Evolutionary conservation across 73 alveolate genomes (phyloP), one percentile per base, ranked within the genome.

Genomic region (Stentor coeruleus): DNA sequence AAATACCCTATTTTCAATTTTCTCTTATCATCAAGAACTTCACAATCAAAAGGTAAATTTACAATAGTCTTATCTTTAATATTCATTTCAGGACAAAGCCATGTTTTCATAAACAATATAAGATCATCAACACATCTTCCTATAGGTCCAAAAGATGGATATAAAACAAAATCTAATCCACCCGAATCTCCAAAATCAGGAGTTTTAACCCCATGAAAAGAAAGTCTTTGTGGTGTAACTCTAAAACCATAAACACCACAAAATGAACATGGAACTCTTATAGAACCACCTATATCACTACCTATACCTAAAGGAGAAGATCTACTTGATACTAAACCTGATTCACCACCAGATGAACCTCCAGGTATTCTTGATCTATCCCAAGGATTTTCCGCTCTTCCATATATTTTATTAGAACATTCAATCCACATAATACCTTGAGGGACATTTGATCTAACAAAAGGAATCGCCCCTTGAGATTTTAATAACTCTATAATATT

Each of bases 321-420:
- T 35, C 85, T 76, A 1, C 73, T 41, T 26, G 94, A 95, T 0
- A 94, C 93, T 30, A 90, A 73, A 14, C 90, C 97, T n/a, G 95
- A 93, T 26, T 88, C 95, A 28, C 98, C 98, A 11, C 98, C 98
- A 2, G 95, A 74, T n/a, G 93, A 83, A 3, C 97, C 97, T 3
- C 99, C 99, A 59, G 93, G 81, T 26, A 92, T 76, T 77, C 99
- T 91, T 3, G 59, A 42, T 38, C 80, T 55, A 59, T 93, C 90
- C 59, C 74, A 81, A 0, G 98, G 99, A 72, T 95, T 92, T 3
- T 37, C 26, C 3, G 97, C 87, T 20, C 90, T 59, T 26, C 98
- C 98, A 84, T 82, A 93, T 28, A 91, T 73, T 35, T 75, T 40
- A 79, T 93, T 95, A 57, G 66, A 86, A 28, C 95, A 72, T 76